A percentile compares a stretch with the other conserved stretches of the same genome.
phyloP scores from a whole-genome alignment of 1,284 basidiomycete species.

The Ustilago trichophora region DNA sequence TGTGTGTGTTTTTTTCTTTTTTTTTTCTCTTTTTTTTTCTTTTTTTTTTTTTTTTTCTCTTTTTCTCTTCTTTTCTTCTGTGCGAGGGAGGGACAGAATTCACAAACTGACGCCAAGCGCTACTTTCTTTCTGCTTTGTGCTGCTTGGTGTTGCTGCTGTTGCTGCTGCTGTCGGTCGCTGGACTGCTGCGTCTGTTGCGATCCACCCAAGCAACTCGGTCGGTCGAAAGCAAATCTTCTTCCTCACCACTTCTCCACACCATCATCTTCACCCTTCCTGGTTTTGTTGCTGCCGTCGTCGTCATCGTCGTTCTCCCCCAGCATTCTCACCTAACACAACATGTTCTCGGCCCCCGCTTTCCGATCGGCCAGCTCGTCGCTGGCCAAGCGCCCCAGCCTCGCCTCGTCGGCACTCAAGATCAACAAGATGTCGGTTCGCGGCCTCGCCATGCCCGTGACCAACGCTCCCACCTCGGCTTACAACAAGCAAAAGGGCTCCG shows the following conservation, averaged over 20 bases:
- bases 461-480: slow-evolving; percentile 62
- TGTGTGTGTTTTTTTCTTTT: no score
- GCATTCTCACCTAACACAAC: background rate
- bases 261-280: no score
- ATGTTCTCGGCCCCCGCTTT: slow-evolving; percentile 45
- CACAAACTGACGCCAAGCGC: no score
- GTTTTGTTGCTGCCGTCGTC: no score
- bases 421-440: slow-evolving; percentile 40
- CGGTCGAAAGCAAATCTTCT: slow-evolving; percentile 18
- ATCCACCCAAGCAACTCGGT: background rate
- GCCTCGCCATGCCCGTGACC: slow-evolving; percentile 57
- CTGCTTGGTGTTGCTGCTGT: no score
- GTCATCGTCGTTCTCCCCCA: slow-evolving; percentile 3
- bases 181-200: no score
- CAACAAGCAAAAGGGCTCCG: slow-evolving; percentile 62
- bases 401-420: slow-evolving; percentile 47
- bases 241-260: slow-evolving; percentile 17
- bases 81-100: no score
- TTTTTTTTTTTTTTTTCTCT: no score
- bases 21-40: no score
- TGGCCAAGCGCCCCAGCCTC: slow-evolving; percentile 47
- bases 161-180: no score
- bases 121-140: no score
- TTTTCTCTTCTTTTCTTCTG: no score
- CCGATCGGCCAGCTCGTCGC: slow-evolving; percentile 44